These are phyloP conservation scores for Trichoderma erinaceum DNA, from an alignment of 495 filamentous ascomycete genomes.

Conservation along the genomic window DNA sequence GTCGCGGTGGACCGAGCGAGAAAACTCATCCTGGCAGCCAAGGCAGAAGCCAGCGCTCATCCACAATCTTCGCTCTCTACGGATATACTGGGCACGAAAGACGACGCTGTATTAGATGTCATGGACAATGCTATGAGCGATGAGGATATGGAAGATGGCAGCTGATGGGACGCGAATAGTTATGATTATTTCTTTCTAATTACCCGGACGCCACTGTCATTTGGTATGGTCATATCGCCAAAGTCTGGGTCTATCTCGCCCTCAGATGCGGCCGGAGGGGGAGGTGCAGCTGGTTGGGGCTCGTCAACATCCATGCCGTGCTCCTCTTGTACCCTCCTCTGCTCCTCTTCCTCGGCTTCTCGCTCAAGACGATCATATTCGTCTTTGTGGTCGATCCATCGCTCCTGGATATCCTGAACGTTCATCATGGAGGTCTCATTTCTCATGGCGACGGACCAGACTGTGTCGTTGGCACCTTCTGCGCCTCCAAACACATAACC, in stretches of 20 bases:
- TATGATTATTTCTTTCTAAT: constrained; percentile 35
- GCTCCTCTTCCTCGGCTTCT: constrained; percentile 57
- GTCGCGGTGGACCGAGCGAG: constrained; percentile 75
- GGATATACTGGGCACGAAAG: constrained; percentile 21
- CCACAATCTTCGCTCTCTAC: neutral
- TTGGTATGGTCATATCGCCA: constrained; percentile 17
- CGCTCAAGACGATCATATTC: constrained; percentile 77
- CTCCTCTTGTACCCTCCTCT: constrained; percentile 29
- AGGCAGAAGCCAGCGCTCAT: constrained; percentile 28
- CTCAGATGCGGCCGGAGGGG: neutral
- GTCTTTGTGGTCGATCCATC: constrained; percentile 88
- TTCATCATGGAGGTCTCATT: constrained; percentile 76
- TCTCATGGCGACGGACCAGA: constrained; percentile 92
- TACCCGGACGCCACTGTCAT: constrained; percentile 36
- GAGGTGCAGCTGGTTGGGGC: neutral
- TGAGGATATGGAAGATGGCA: constrained; percentile 44
- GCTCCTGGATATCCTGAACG: constrained; percentile 81
- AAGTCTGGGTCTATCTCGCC: constrained; percentile 14
- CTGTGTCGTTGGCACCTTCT: constrained; percentile 85
- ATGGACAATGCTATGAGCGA: constrained; percentile 41
- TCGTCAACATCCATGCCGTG: constrained; percentile 15
- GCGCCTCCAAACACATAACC: constrained; percentile 90
- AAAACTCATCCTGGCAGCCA: constrained; percentile 59
- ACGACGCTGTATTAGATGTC: constrained; percentile 34
- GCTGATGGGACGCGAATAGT: constrained; percentile 22